Evolutionary conservation across 176 grass and related monocot genomes (phyloP), one percentile per base, ranked within the genome.

Genomic region (Lolium perenne): DNA sequence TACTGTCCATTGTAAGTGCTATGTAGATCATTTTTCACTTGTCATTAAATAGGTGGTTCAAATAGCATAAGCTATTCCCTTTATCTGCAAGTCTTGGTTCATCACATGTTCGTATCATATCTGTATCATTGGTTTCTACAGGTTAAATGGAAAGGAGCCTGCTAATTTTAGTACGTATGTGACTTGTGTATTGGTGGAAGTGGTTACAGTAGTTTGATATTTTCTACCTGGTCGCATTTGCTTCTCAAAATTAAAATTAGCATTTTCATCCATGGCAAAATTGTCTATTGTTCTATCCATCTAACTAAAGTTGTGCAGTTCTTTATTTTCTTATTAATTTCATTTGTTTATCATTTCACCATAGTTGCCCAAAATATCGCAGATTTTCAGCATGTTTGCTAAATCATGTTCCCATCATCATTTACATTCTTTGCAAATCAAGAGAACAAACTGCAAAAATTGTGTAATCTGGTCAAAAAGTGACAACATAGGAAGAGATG

Each of bases 391-490:
- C 12, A 83, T 10, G 9, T 1, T 74, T 46, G 5, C 2, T 8
- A 67, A 74, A 72, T 65, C 35, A 17, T 79, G 35, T 83, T 5
- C 0, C 6, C 63, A 43, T 74, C 7, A 26, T 58, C 22, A 51
- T 40, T 74, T 88, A 5, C 21, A 0, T 90, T 79, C 8, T 82
- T 78, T 84, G 59, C 87, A 96, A 90, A 87, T 96, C 18, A 87
- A 65, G 26, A 94, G 54, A 82, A 89, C 90, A 80, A 65, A 82
- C 35, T 98, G 92, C 80, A 91, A 67, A 84, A 96, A 91, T 83
- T 92, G 90, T 69, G 57, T 92, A 86, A 63, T 96, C 76, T 91
- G 94, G 97, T 74, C 94, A 46, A 98, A 98, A 91, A 92, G 86
- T 90, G 94, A 98, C 21, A 72, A 53, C 18, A 49, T 94, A 71